Evolutionary conservation across 2,329 filamentous ascomycete species (phyloP), one percentile per base, ranked within the genome.

Genomic region (Zymoseptoria crescenta): DNA sequence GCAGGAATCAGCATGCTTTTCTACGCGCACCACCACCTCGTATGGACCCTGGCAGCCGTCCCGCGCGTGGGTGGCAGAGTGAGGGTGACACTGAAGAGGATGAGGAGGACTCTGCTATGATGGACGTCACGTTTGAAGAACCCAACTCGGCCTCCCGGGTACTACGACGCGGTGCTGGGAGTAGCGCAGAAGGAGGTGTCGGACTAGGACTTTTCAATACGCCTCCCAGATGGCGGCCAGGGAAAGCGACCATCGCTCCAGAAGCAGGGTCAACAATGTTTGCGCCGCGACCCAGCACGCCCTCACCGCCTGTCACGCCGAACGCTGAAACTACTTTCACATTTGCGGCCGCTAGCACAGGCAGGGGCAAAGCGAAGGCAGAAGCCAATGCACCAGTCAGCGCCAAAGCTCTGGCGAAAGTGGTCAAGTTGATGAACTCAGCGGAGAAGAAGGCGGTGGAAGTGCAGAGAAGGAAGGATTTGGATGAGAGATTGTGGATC

Each of bases 401-500:
- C 35, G 35, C 35, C 13, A 45, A 45, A 13, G 35, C 35, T 45
- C 35, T 45, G 16, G 16, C 16, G 35, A 45, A 45, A 45, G 35
- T 45, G 13, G 35, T n/a, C 35, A 45, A 45, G 5, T 45, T n/a
- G 35, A 45, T 45, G 35, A 45, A n/a, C n/a, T 45, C 35, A 6
- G 35, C 35, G 35, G 61, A 63, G 56, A 65, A 60, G 52, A 54
- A 57, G 49, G 57, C 57, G n/a, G 56, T 63, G 52, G 58, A 65
- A 28, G 55, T 56, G 29, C 54, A 59, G 41, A 55, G 59, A 35
- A 56, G 58, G 29, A 62, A 52, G 49, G 62, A 63, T 48, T 27
- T 70, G 52, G 62, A 69, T 27, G 64, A 53, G 27, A 68, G 61
- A 61, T 60, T 74, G 4, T 74, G 72, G 72, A 59, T 64, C 48